Conservation (phyloP, 2,329 filamentous ascomycete species). For the Microdochium bolleyi region DNA sequence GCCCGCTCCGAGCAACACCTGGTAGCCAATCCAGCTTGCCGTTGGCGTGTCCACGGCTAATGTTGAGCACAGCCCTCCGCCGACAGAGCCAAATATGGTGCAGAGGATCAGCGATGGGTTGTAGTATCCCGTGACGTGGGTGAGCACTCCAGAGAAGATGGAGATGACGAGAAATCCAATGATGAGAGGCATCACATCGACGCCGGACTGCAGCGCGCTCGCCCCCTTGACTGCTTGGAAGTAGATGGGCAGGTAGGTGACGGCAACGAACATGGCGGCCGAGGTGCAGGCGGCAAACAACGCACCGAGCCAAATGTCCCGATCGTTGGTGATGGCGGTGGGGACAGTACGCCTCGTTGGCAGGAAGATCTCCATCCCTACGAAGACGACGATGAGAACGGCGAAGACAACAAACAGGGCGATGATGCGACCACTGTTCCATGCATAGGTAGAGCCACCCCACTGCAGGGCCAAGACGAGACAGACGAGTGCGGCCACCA, state of each 20-base stretch:
- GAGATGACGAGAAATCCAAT: conserved; percentile 19
- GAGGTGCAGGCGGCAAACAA: too few species aligned
- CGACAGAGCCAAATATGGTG: conserved; percentile 19
- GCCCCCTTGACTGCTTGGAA: conserved; percentile 22
- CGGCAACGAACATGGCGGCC: too few species aligned
- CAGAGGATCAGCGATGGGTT: conserved; percentile 27
- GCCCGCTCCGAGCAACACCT: too few species aligned
- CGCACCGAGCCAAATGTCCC: conserved; percentile 22
- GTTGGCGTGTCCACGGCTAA: conserved; percentile 19
- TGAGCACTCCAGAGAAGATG: conserved; percentile 15
- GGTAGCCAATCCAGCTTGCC: conserved; percentile 32
- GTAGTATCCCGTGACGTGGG: conserved; percentile 26
- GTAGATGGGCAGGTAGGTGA: conserved; percentile 24
- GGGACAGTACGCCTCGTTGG: too few species aligned
- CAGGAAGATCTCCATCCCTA: conserved; percentile 24
- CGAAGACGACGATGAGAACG: conserved; percentile 21
- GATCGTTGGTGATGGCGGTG: too few species aligned
- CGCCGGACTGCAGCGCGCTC: conserved; percentile 23
- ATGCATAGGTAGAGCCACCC: conserved; percentile 27
- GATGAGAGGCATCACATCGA: conserved; percentile 23
- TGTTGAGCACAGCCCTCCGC: conserved; percentile 30
- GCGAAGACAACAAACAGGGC: conserved; percentile 21
- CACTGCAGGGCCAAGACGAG: conserved; percentile 39
- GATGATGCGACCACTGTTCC: conserved; percentile 24
- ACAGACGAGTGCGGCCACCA: conserved; percentile 28